These are phyloP conservation scores for Cercospora nicotianae DNA, from an alignment of 2,329 filamentous ascomycete genomes.

Conservation along the genomic window DNA sequence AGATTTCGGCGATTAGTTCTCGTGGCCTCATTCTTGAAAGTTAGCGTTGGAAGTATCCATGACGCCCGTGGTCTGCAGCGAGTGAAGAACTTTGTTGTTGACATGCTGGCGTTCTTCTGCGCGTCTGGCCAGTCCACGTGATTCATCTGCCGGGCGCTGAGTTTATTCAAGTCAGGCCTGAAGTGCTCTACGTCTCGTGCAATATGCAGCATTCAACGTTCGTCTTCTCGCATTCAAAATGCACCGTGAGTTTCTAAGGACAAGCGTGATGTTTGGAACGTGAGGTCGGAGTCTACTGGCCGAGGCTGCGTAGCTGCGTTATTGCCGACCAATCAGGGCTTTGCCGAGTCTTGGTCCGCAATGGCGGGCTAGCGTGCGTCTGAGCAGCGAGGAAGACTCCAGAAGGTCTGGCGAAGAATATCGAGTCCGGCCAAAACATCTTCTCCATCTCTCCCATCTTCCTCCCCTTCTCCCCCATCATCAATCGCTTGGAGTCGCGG, in stretches of 20 bases:
- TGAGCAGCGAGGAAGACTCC: constrained; percentile 1
- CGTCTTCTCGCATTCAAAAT: background rate
- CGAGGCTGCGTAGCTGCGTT: background rate
- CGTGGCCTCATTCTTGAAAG: background rate
- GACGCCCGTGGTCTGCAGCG: background rate
- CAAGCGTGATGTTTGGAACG: background rate
- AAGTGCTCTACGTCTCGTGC: background rate
- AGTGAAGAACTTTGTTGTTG: background rate
- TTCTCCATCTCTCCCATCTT: background rate
- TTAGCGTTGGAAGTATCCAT: background rate
- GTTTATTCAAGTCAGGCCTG: background rate
- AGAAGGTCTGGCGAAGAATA: constrained; percentile 5
- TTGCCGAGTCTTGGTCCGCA: background rate
- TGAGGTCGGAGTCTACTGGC: background rate
- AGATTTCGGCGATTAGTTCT: background rate
- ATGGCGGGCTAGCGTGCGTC: background rate
- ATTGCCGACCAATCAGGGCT: constrained; percentile 5
- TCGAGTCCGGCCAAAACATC: background rate
- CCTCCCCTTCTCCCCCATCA: constrained; percentile 2
- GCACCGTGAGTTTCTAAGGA: too few species aligned
- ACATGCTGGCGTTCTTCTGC: background rate
- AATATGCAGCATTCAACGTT: background rate
- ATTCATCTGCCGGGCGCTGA: background rate
- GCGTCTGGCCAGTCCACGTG: background rate
- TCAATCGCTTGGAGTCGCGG: constrained; percentile 17